Percentiles rank a stretch among this genome's conserved stretches.
Evolutionary conservation across 1,284 basidiomycete species (phyloP).

Genomic region (Trametes pubescens): DNA sequence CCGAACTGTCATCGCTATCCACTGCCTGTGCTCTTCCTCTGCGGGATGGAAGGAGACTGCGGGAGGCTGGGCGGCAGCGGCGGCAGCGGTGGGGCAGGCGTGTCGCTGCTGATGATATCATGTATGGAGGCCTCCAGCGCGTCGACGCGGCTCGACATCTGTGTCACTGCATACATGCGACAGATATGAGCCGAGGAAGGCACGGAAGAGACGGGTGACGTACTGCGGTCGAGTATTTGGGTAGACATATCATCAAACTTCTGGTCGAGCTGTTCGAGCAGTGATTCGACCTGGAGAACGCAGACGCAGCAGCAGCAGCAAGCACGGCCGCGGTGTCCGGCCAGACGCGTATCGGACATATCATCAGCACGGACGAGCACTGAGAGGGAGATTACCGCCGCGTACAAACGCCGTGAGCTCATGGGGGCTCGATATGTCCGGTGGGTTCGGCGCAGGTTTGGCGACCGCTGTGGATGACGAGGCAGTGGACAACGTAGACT

Average conservation of each 20-base stretch:
- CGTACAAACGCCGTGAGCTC: constrained; percentile 84
- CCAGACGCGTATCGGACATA: constrained; percentile 19
- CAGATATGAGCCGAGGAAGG: constrained; percentile 22
- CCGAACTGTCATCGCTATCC: constrained; percentile 12
- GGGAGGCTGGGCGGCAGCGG: constrained; percentile 39
- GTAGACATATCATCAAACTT: constrained; percentile 88
- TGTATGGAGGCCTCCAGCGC: constrained; percentile 82
- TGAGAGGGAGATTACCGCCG: constrained; percentile 33
- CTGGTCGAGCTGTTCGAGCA: constrained; percentile 78
- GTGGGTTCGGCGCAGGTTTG: constrained; percentile 34
- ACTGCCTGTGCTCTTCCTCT: constrained; percentile 35
- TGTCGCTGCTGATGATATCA: constrained; percentile 81
- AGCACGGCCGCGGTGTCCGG: constrained; percentile 6
- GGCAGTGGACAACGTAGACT: constrained; percentile 33
- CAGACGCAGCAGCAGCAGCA: constrained; percentile 10
- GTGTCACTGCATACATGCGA: constrained; percentile 66
- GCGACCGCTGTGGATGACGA: constrained; percentile 28
- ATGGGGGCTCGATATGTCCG: constrained; percentile 81
- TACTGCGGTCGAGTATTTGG: constrained; percentile 83
- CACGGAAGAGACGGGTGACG: constrained; percentile 40
- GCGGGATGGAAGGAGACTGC: constrained; percentile 41
- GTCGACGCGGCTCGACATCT: constrained; percentile 87
- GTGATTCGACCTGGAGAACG: constrained; percentile 69
- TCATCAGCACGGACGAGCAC: constrained; percentile 20
- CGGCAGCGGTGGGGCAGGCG: constrained; percentile 32